Conservation (phyloP, 2,329 filamentous ascomycete genomes). For the Spiromastix sp. region DNA sequence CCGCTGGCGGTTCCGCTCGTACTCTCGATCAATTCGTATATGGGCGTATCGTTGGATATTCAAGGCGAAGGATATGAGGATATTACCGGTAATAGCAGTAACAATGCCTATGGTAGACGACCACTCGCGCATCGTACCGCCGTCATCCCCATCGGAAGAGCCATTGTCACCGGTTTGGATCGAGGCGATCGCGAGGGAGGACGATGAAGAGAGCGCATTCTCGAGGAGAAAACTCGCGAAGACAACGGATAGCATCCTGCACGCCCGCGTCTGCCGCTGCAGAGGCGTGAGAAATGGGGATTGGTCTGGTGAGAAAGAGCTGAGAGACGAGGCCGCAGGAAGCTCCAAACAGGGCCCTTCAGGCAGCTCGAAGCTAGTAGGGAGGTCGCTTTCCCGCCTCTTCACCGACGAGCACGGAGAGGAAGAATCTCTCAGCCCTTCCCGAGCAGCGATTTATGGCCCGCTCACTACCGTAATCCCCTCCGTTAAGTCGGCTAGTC, state of each 20-base stretch:
- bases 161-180: not conserved
- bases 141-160: not conserved
- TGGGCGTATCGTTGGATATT: conserved; percentile 97
- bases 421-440: too few species aligned
- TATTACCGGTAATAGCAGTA: conserved; percentile 83
- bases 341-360: too few species aligned
- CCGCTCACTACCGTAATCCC: too few species aligned
- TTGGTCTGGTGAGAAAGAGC: too few species aligned
- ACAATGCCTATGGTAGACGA: conserved; percentile 91
- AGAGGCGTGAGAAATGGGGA: too few species aligned
- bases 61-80: conserved; percentile 87
- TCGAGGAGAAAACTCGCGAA: conserved; percentile 6
- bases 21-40: conserved; percentile 66
- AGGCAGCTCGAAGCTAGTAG: not conserved
- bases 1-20: conserved; percentile 46
- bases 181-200: conserved; percentile 2
- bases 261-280: not conserved
- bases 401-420: too few species aligned
- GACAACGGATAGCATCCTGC: conserved; percentile 3
- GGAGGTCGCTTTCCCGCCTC: too few species aligned
- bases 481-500: too few species aligned
- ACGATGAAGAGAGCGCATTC: conserved; percentile 3
- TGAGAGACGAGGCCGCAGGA: too few species aligned
- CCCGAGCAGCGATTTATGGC: too few species aligned
- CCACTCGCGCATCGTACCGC: conserved; percentile 12